Base-by-base conservation (phyloP, 805 yeast species). In the Lachancea cidri region DNA sequence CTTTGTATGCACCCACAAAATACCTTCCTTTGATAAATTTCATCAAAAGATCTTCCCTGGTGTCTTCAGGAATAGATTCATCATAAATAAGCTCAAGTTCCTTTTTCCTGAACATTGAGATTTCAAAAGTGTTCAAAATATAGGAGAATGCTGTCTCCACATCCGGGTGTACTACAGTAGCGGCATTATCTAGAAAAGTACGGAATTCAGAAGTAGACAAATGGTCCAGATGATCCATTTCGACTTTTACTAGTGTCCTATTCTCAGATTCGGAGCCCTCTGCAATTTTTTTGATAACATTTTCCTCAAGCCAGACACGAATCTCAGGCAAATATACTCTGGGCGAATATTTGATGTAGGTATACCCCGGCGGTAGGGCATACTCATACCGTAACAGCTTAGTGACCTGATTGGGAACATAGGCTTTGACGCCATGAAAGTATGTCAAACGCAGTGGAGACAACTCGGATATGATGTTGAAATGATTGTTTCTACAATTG, bases 401-500 rank as follows among this genome's bases (percentile, higher is more conserved):
- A 9, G 67, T 50, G 47, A 60, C 70, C 27, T 70, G 62, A 35
- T 66, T 57, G 2, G 87, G 87, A 11, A 81, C 62, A 47, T 77
- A 72, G 2, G 79, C 75, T 18, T 74, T 70, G 11, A 76, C 74
- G 9, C 81, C 80, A 53, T 83, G 87, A 50, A 77, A 75, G 41
- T 67, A 57, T 0, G 83, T 68, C 29, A 70, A 53, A 11, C 67
- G 55, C 44, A 83, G 55, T 1, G 86, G 85, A 3, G 75, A 66
- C 13, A 82, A 43, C 40, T 77, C 79, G 0, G 67, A 59, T 38
- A 69, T 55, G 1, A 62, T 51, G 36, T 68, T 67, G 48, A 76
- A 77, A 60, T 83, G 89, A 38, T 71, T 65, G 60, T 81, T 80
- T 44, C 83, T 67, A 57, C 88, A 81, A 35, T 73, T 70, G 53